These are phyloP conservation scores for Naganishia kalamii DNA, from an alignment of 768 basidiomycete genomes.

Conservation along the genomic window DNA sequence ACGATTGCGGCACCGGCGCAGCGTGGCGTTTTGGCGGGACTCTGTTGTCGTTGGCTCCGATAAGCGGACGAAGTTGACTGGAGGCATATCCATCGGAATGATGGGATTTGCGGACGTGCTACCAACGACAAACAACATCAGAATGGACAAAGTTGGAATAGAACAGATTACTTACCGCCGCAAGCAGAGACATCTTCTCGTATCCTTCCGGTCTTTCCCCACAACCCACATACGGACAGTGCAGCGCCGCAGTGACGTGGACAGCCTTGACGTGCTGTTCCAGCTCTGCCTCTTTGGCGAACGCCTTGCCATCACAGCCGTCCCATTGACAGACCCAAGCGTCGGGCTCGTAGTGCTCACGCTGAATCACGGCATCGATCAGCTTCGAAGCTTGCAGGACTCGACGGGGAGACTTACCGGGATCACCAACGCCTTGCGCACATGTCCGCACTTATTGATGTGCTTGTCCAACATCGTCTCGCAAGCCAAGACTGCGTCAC, in stretches of 20 bases:
- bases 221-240: not conserved
- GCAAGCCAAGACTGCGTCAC: conserved; percentile 6
- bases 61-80: not conserved
- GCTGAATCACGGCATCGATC: not conserved
- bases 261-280: conserved; percentile 7
- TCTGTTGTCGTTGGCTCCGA: conserved; percentile 13
- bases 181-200: conserved; percentile 6
- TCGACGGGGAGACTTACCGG: not conserved
- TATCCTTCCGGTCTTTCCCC: not conserved
- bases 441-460: not conserved
- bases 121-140: not conserved
- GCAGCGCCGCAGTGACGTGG: not conserved
- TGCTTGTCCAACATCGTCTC: conserved; percentile 5
- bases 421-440: conserved; percentile 2
- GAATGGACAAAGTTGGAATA: not conserved
- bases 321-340: conserved; percentile 13
- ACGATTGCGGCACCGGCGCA: not conserved
- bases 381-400: not conserved
- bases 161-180: not conserved
- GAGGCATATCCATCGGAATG: not conserved
- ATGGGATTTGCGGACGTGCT: conserved; percentile 11
- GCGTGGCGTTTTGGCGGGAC: not conserved
- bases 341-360: not conserved
- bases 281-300: not conserved
- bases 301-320: not conserved